Conservation (phyloP, 2,329 filamentous ascomycete genomes). For the Fusarium sp. region DNA sequence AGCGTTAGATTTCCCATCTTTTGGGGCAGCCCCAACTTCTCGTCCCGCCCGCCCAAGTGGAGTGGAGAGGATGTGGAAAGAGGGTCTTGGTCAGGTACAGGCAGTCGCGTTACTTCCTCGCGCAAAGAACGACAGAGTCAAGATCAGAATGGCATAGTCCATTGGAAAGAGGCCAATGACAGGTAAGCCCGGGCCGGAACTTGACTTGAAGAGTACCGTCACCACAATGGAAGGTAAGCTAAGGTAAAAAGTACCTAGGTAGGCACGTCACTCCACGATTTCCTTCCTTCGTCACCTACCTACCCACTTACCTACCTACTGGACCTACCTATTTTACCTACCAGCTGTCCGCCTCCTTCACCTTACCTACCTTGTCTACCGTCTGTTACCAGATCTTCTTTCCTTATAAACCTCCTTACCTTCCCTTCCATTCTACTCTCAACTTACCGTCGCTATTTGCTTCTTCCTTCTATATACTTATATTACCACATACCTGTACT, state of each 20-base stretch:
- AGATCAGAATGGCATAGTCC: not conserved
- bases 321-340: too few species aligned
- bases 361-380: not conserved
- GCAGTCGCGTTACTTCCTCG: not conserved
- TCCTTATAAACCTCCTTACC: not conserved
- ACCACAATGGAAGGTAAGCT: too few species aligned
- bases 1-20: too few species aligned
- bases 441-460: not conserved
- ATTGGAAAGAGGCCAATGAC: not conserved
- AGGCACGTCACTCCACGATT: too few species aligned
- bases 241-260: too few species aligned
- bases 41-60: not conserved
- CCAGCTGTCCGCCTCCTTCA: not conserved
- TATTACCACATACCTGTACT: not conserved
- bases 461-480: not conserved
- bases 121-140: not conserved
- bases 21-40: not conserved
- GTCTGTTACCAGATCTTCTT: too few species aligned
- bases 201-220: too few species aligned
- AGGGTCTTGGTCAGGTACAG: not conserved
- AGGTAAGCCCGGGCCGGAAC: too few species aligned
- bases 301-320: not conserved
- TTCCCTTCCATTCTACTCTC: not conserved
- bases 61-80: too few species aligned
- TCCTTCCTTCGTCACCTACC: too few species aligned